These are phyloP conservation scores for Zygoascus tannicola DNA, from an alignment of 805 yeast species.

Conservation along the genomic window DNA sequence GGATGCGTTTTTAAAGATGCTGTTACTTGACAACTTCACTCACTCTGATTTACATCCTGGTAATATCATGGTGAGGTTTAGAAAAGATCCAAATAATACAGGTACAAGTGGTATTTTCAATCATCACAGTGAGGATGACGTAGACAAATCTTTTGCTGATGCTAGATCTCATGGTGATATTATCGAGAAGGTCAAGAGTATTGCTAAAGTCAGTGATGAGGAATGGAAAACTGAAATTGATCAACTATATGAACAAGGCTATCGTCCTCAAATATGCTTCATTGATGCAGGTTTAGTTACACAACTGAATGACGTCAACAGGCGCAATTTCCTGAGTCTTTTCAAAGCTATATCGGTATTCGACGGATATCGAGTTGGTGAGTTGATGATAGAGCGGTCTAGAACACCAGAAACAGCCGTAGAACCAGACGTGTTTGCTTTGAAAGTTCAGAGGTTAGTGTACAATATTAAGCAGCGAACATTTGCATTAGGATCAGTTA, in stretches of 20 bases:
- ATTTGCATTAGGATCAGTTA: constrained; percentile 82
- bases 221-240: constrained; percentile 42
- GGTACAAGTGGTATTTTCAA: constrained; percentile 20
- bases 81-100: constrained; percentile 31
- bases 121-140: constrained; percentile 16
- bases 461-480: constrained; percentile 75
- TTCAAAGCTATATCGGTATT: constrained; percentile 83
- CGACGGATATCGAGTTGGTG: constrained; percentile 93
- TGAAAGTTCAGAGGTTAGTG: constrained; percentile 78
- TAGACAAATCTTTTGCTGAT: too few species aligned
- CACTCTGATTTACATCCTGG: constrained; percentile 98
- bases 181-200: neutral
- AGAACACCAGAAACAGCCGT: constrained; percentile 89
- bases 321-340: constrained; percentile 79
- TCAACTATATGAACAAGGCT: constrained; percentile 45
- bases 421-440: constrained; percentile 74
- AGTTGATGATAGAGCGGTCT: constrained; percentile 89
- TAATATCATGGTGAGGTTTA: constrained; percentile 70
- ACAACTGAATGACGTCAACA: constrained; percentile 65
- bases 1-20: constrained; percentile 88
- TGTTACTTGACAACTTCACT: constrained; percentile 83
- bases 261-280: constrained; percentile 77
- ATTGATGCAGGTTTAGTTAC: constrained; percentile 93
- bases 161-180: too few species aligned
- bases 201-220: constrained; percentile 12